These are phyloP conservation scores for Davidsoniella neocaledoniae DNA, from an alignment of 2,329 filamentous ascomycete genomes.

Conservation along the genomic window DNA sequence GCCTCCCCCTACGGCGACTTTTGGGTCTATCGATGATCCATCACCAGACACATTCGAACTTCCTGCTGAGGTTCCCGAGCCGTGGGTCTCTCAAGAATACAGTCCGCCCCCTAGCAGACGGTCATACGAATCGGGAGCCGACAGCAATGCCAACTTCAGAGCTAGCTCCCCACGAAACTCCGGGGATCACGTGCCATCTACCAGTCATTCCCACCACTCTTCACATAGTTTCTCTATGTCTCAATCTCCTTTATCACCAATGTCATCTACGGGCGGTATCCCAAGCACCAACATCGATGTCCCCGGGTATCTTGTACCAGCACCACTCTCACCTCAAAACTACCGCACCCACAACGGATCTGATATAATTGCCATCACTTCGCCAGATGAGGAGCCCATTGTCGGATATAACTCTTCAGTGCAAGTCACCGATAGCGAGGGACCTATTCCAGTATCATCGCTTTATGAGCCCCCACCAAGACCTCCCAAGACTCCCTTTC, in stretches of 20 bases:
- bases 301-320: conserved; percentile 36
- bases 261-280: conserved; percentile 15
- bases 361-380: conserved; percentile 52
- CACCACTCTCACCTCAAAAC: conserved; percentile 40
- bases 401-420: not conserved
- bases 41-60: conserved; percentile 33
- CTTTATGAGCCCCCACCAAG: conserved; percentile 45
- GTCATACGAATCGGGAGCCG: conserved; percentile 40
- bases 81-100: conserved; percentile 21
- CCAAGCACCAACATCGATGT: conserved; percentile 22
- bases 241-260: conserved; percentile 19
- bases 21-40: not conserved
- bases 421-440: conserved; percentile 13
- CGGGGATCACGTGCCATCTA: conserved; percentile 26
- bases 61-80: conserved; percentile 35
- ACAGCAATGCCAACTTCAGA: conserved; percentile 27
- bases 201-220: conserved; percentile 18
- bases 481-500: conserved; percentile 62
- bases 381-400: conserved; percentile 39
- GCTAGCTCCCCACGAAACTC: conserved; percentile 34
- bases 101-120: conserved; percentile 27
- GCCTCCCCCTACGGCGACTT: not conserved
- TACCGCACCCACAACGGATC: conserved; percentile 40
- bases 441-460: conserved; percentile 3
- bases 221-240: conserved; percentile 18